A percentile compares a stretch with the other conserved stretches of the same genome.
Evolutionary conservation across 495 filamentous ascomycete species (phyloP).

Genomic region (Hypoxylon fragiforme): DNA sequence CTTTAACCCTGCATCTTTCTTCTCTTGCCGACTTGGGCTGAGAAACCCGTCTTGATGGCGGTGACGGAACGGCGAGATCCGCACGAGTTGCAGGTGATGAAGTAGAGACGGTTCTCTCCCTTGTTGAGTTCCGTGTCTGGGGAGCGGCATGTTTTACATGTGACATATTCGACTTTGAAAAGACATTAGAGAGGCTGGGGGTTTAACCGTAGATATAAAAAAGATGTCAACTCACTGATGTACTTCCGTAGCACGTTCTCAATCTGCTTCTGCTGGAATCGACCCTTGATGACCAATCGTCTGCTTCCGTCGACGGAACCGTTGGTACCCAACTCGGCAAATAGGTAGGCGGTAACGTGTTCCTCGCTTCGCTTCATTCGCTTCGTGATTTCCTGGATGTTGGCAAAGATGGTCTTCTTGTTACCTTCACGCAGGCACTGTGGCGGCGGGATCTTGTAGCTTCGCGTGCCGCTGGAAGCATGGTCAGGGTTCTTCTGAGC

Average conservation of each 20-base stretch:
- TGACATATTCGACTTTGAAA: conserved; percentile 86
- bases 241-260: conserved; percentile 93
- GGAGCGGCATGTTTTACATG: conserved; percentile 94
- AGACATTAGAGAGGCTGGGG: conserved; percentile 26
- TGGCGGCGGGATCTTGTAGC: conserved; percentile 98
- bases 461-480: conserved; percentile 80
- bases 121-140: conserved; percentile 96
- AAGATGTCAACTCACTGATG: conserved; percentile 71
- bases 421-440: conserved; percentile 99
- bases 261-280: conserved; percentile 98
- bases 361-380: conserved; percentile 92
- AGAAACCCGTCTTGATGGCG: conserved; percentile 99
- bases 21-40: conserved; percentile 95
- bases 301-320: conserved; percentile 90
- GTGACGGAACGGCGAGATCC: conserved; percentile 88
- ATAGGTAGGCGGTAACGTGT: conserved; percentile 94
- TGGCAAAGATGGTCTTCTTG: conserved; percentile 99
- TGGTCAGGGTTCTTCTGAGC: conserved; percentile 94
- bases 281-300: conserved; percentile 96
- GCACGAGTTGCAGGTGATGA: conserved; percentile 61
- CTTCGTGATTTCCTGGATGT: conserved; percentile 89
- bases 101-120: conserved; percentile 92
- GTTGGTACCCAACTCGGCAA: conserved; percentile 95
- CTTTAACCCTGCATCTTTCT: conserved; percentile 61
- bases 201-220: not conserved